phyloP scores from a whole-genome alignment of 2,329 filamentous ascomycete species.

The Clonostachys sp. region DNA sequence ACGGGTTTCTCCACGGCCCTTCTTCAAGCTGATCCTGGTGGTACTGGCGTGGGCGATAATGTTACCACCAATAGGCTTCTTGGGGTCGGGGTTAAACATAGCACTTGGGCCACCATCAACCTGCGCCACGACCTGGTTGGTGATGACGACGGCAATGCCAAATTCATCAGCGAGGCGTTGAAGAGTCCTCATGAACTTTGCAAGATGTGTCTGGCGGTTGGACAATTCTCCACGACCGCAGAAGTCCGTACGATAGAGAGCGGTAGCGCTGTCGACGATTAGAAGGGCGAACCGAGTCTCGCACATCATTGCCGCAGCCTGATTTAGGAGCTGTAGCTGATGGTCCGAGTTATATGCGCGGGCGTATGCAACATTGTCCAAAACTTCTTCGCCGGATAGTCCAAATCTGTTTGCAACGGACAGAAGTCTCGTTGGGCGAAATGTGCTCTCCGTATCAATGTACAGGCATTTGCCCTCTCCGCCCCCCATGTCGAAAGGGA shows the following conservation, averaged over 20 bases:
- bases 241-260: constrained; percentile 94
- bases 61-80: constrained; percentile 98
- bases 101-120: constrained; percentile 93
- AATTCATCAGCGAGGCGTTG: constrained; percentile 79
- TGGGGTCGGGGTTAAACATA: constrained; percentile 99
- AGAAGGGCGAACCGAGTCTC: constrained; percentile 96
- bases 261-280: constrained; percentile 92
- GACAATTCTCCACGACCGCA: constrained; percentile 94
- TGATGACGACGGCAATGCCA: constrained; percentile 96
- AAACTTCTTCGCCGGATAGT: constrained; percentile 90
- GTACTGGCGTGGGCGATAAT: constrained; percentile 98
- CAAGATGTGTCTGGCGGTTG: constrained; percentile 83
- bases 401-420: constrained; percentile 93
- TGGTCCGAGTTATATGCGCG: constrained; percentile 98
- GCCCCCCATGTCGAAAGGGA: constrained; percentile 98
- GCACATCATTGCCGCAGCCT: constrained; percentile 98
- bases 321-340: constrained; percentile 89
- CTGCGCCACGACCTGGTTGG: constrained; percentile 97
- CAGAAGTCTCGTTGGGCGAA: constrained; percentile 84
- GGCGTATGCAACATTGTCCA: constrained; percentile 98
- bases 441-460: constrained; percentile 97
- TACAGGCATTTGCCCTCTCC: constrained; percentile 98
- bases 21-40: constrained; percentile 90
- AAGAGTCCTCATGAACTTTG: constrained; percentile 82
- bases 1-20: constrained; percentile 89